Base-by-base conservation (phyloP, 2,329 filamentous ascomycete genomes). In the Graphilbum ipis-grandicollis region DNA sequence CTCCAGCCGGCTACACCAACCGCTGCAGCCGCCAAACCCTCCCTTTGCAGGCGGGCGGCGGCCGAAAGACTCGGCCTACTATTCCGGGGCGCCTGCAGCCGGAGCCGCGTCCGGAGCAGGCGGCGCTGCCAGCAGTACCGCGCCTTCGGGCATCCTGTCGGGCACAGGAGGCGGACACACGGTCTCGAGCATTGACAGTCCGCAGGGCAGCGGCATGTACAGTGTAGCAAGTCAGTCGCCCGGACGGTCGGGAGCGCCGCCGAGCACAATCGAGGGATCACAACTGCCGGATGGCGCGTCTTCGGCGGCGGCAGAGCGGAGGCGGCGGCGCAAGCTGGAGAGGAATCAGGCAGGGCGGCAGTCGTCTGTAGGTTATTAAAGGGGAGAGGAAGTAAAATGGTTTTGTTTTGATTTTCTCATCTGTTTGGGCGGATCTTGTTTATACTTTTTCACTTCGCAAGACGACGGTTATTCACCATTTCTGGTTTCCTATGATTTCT, bases 51-150 rank as follows among this genome's bases (percentile, higher is more conserved):
- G 59, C 31, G 62, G 61, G 1, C 56, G 58, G 40, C 60, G 62
- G 46, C 57, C 54, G 2, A 76, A 75, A 46, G 72, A 77, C 47
- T 72, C 68, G 32, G 68, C 68, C 9, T 75, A 76, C 46, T 75
- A 72, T 47, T 71, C 68, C 3, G 68, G 42, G 2, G n/a, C 25
- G 8, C 19, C 3, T 31, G 21, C 9, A 19, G 13, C 22, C 5
- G 32, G 2, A 10, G 15, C n/a, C 25, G 19, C 26, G 29, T 10
- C 21, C 21, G 21, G 21, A 6, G 6, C 21, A 10, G 21, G 21
- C 21, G 21, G 21, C 6, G 6, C 21, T 5, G 26, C 26, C 26
- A 28, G 9, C 26, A 28, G 6, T 7, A 13, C 37, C 12, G 57
- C 59, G 3, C 59, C 59, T 14, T 56, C 60, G n/a, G 60, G 57